These are phyloP conservation scores for Eugenia klotzschiana DNA, from an alignment of 441 rosid species.

Conservation along the genomic window DNA sequence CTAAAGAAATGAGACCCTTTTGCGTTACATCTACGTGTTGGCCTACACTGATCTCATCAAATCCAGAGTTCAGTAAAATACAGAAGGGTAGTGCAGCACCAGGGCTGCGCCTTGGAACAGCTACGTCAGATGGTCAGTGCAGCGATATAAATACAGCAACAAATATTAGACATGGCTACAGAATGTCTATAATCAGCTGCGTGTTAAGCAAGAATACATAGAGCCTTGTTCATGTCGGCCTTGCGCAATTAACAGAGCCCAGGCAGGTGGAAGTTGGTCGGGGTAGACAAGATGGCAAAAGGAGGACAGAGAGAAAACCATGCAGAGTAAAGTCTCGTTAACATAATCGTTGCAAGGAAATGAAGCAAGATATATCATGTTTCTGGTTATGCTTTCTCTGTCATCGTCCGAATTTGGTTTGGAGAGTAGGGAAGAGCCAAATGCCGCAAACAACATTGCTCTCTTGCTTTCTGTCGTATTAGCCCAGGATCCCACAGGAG, in stretches of 20 bases:
- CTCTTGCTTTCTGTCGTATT: background rate
- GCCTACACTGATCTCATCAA: background rate
- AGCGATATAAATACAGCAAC: background rate
- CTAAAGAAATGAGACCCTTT: background rate
- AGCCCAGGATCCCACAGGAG: background rate
- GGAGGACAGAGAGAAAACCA: background rate
- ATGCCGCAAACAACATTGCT: background rate
- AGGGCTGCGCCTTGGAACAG: background rate
- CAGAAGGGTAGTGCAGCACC: background rate
- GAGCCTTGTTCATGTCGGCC: background rate
- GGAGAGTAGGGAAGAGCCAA: background rate
- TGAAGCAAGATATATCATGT: background rate
- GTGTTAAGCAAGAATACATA: background rate
- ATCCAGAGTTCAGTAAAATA: background rate
- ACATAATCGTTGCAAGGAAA: background rate
- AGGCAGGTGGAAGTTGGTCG: background rate
- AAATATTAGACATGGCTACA: background rate
- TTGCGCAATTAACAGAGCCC: background rate
- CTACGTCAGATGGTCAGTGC: background rate
- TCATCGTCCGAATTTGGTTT: background rate
- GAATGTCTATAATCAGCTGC: background rate
- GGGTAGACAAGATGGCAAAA: background rate
- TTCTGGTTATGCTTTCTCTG: background rate
- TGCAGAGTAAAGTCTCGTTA: background rate
- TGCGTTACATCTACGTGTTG: background rate